Evolutionary conservation across 129 eudicot species (phyloP).

Genomic region (Mikania micrantha): DNA sequence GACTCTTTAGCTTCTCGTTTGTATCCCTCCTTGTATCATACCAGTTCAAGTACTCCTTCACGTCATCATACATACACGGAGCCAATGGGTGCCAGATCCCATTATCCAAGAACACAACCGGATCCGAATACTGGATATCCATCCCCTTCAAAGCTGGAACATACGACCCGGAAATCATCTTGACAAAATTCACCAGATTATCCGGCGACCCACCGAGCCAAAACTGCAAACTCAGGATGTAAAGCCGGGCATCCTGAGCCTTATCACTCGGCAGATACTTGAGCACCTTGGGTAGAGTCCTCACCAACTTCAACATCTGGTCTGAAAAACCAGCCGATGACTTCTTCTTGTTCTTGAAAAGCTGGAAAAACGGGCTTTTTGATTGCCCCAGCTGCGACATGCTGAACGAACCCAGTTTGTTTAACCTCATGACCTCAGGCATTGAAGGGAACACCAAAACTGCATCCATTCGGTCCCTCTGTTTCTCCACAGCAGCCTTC

Average conservation of each 20-base stretch:
- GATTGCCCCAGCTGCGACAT: slow-evolving; percentile 98
- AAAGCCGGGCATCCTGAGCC: slow-evolving; percentile 95
- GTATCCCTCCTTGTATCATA: slow-evolving; percentile 93
- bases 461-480: slow-evolving; percentile 96
- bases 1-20: slow-evolving; percentile 65
- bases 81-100: slow-evolving; percentile 99
- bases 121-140: slow-evolving; percentile 77
- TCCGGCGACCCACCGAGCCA: slow-evolving; percentile 99
- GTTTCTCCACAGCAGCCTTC: slow-evolving; percentile 85
- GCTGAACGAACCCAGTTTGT: slow-evolving; percentile 87
- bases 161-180: slow-evolving; percentile 91
- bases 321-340: slow-evolving; percentile 94
- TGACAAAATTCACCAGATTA: slow-evolving; percentile 82
- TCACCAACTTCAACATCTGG: slow-evolving; percentile 89
- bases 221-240: slow-evolving; percentile 91
- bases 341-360: slow-evolving; percentile 76
- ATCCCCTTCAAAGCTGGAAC: slow-evolving; percentile 80
- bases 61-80: slow-evolving; percentile 97
- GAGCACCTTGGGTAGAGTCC: slow-evolving; percentile 90
- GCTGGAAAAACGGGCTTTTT: slow-evolving; percentile 84
- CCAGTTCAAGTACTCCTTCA: slow-evolving; percentile 98
- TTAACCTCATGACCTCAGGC: slow-evolving; percentile 99
- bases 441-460: slow-evolving; percentile 95
- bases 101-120: slow-evolving; percentile 84
- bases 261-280: slow-evolving; percentile 97